phyloP scores from a whole-genome alignment of 108 stramenopile species.

The Cyclotella cryptica region DNA sequence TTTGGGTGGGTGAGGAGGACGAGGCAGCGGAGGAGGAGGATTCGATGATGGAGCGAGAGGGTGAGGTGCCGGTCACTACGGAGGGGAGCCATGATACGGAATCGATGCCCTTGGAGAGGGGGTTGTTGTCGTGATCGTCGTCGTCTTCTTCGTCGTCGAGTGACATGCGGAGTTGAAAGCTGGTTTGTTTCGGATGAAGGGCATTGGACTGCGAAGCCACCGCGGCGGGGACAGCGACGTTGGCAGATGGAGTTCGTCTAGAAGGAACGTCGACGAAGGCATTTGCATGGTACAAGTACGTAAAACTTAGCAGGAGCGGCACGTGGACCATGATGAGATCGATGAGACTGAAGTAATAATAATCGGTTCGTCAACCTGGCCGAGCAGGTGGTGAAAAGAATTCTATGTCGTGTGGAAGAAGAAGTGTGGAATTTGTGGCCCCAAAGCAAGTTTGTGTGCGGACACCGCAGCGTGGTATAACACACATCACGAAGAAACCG shows the following conservation, averaged over 20 bases:
- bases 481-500: too few species aligned
- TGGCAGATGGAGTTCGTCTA: neutral
- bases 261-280: neutral
- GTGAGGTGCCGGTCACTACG: slow-evolving; percentile 42
- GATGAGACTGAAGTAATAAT: neutral
- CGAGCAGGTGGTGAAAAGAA: too few species aligned
- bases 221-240: neutral
- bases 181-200: neutral
- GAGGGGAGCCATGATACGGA: slow-evolving; percentile 87
- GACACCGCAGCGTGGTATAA: too few species aligned
- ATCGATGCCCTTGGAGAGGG: slow-evolving; percentile 71
- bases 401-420: too few species aligned
- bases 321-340: neutral
- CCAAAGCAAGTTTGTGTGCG: too few species aligned
- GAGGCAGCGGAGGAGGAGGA: slow-evolving; percentile 15
- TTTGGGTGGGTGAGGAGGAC: slow-evolving; percentile 20
- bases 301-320: neutral
- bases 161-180: slow-evolving; percentile 12
- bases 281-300: neutral
- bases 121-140: slow-evolving; percentile 55
- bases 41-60: slow-evolving; percentile 43
- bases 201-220: neutral
- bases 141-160: neutral
- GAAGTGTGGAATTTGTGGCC: too few species aligned
- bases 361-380: neutral